Percentiles rank a stretch among this genome's conserved stretches.
These are phyloP conservation scores for Cucurbita maxima DNA, from an alignment of 306 rosid species.

Conservation along the genomic window DNA sequence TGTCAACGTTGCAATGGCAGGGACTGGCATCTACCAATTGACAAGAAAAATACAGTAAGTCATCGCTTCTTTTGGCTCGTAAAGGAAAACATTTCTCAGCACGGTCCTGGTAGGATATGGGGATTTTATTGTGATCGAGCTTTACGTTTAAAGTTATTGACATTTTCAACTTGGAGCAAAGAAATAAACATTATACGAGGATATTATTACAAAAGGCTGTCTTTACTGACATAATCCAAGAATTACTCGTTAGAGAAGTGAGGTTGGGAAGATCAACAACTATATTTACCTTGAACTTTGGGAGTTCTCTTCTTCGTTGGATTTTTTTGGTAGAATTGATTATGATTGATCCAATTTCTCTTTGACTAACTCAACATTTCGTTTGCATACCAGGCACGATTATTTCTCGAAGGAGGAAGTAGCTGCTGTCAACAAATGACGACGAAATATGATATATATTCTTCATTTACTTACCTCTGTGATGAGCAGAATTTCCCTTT, in stretches of 20 bases:
- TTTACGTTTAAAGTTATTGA: not conserved
- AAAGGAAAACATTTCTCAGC: not conserved
- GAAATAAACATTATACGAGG: too few species aligned
- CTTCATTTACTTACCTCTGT: not conserved
- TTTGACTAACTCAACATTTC: not conserved
- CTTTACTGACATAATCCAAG: not conserved
- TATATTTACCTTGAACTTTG: not conserved
- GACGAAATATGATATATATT: constrained; percentile 21
- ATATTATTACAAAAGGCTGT: not conserved
- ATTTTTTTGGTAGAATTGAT: not conserved
- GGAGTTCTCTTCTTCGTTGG: not conserved
- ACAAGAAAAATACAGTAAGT: constrained; percentile 66
- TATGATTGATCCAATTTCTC: not conserved
- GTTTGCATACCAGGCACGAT: constrained; percentile 47
- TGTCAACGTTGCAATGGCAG: constrained; percentile 84
- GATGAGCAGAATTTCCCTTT: not conserved
- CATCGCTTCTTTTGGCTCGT: not conserved
- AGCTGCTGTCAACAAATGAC: constrained; percentile 53
- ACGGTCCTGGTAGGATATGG: not conserved
- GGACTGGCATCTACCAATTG: constrained; percentile 81
- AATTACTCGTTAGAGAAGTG: not conserved
- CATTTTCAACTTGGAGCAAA: not conserved
- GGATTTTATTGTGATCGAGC: not conserved
- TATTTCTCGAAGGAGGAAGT: constrained; percentile 40
- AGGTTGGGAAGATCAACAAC: not conserved